A percentile compares a stretch with the other conserved stretches of the same genome.
Evolutionary conservation across 805 yeast species (phyloP).

Genomic region (Jamesozyma lodderae): DNA sequence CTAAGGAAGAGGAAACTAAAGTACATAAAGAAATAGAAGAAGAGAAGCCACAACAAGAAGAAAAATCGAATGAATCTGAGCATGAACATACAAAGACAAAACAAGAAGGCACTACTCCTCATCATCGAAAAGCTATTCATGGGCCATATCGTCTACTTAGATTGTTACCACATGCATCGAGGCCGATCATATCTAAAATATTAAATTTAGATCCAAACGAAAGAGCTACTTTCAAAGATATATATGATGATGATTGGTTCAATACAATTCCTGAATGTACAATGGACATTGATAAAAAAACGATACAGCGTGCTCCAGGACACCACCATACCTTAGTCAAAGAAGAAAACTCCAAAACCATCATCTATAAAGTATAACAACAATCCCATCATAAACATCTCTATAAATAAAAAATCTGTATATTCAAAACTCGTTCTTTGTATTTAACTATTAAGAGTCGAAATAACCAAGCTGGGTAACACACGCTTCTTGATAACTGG

Average conservation of each 20-base stretch:
- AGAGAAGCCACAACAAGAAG: too few relatives aligned
- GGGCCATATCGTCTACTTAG: conserved; percentile 80
- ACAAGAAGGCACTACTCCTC: too few relatives aligned
- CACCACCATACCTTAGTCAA: conserved; percentile 43
- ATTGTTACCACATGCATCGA: conserved; percentile 69
- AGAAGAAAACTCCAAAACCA: conserved; percentile 33
- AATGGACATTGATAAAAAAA: conserved; percentile 30
- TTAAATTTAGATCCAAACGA: conserved; percentile 47
- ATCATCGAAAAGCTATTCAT: conserved; percentile 48
- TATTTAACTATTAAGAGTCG: too few relatives aligned
- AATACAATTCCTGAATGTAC: conserved; percentile 54
- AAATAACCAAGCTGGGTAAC: too few relatives aligned
- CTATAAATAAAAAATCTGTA: too few relatives aligned
- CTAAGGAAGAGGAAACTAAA: too few relatives aligned
- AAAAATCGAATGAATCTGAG: too few relatives aligned
- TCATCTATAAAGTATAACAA: conserved; percentile 5
- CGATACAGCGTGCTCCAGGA: conserved; percentile 35
- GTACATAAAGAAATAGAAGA: too few relatives aligned
- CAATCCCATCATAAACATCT: too few relatives aligned
- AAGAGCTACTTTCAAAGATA: conserved; percentile 60
- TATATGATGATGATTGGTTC: conserved; percentile 65
- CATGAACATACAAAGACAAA: too few relatives aligned
- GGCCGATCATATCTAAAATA: conserved; percentile 65
- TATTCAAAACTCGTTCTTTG: too few relatives aligned
- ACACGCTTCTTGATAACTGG: too few relatives aligned